Evolutionary conservation across 2,329 filamentous ascomycete genomes (phyloP), one percentile per base, ranked within the genome.

Genomic region (Alternaria incomplexa): DNA sequence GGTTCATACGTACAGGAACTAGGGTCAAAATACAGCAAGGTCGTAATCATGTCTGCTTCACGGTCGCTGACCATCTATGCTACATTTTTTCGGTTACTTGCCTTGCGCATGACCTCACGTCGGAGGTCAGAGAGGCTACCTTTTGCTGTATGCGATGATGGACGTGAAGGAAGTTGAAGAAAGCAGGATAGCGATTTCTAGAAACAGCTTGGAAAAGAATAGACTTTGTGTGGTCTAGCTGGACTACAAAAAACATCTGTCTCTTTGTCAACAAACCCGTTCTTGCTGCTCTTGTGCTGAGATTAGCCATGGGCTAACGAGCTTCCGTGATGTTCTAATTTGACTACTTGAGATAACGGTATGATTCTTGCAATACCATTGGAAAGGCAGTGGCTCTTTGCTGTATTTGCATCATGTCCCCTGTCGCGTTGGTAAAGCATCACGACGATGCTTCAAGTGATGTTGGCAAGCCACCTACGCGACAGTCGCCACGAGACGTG

Each of bases 91-190:
- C 5, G 9, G n/a, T 40, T 10, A 40, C 1, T 40, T 40, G 15
- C 0, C 36, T 40, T 11, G 9, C 36, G 36, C 36, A 40, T 40
- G 0, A 6, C 1, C 0, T 17, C 36, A 40, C 5, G 36, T 17
- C 0, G 1, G 36, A 1, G 36, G n/a, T 1, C 1, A 1, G n/a
- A 40, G 36, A 40, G 15, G 36, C 36, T 40, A 17, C 36, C 0
- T 40, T 1, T 40, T 40, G 15, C 36, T 17, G 36, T 40, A 1
- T 40, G 36, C 36, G 36, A 40, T 2, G 32, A 40, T 1, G n/a
- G 36, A n/a, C 36, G 17, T 17, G 0, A 1, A 40, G 15, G 36
- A 40, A 40, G 15, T 40, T 40, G 36, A 40, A 40, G 36, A 40
- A 17, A 1, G 0, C n/a, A 40, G 9, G 0, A 40, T 40, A 40